phyloP scores from a whole-genome alignment of 768 basidiomycete species.

The Lentinula edodes region DNA sequence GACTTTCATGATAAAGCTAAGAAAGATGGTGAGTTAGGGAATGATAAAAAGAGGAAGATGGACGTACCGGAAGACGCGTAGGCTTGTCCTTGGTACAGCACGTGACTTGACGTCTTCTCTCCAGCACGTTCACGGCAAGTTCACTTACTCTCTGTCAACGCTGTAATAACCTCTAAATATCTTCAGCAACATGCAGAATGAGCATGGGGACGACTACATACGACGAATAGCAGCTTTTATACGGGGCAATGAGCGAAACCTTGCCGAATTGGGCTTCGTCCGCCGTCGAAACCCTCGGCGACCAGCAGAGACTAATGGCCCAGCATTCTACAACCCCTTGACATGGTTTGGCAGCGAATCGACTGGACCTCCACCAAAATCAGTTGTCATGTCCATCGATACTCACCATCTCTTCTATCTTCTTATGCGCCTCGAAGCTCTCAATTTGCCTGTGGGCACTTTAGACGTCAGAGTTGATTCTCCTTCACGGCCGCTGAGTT shows the following conservation, averaged over 20 bases:
- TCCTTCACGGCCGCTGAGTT: conserved; percentile 74
- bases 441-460: conserved; percentile 71
- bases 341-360: conserved; percentile 47
- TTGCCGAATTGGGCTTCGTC: conserved; percentile 58
- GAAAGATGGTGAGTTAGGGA: not conserved
- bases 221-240: conserved; percentile 67
- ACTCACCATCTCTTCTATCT: conserved; percentile 85
- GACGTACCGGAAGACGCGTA: conserved; percentile 10
- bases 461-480: conserved; percentile 72
- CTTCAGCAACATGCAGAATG: conserved; percentile 27
- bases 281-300: conserved; percentile 43
- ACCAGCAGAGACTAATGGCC: conserved; percentile 19
- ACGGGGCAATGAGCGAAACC: conserved; percentile 61
- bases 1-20: conserved; percentile 65
- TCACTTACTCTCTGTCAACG: not conserved
- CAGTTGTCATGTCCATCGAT: conserved; percentile 66
- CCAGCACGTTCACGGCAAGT: not conserved
- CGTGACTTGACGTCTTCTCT: not conserved
- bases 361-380: conserved; percentile 36
- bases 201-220: conserved; percentile 74
- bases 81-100: not conserved
- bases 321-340: conserved; percentile 54
- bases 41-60: conserved; percentile 12
- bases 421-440: conserved; percentile 78
- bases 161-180: not conserved